These are phyloP conservation scores for Aspergillus arachidicola DNA, from an alignment of 2,329 filamentous ascomycete genomes.

Conservation along the genomic window DNA sequence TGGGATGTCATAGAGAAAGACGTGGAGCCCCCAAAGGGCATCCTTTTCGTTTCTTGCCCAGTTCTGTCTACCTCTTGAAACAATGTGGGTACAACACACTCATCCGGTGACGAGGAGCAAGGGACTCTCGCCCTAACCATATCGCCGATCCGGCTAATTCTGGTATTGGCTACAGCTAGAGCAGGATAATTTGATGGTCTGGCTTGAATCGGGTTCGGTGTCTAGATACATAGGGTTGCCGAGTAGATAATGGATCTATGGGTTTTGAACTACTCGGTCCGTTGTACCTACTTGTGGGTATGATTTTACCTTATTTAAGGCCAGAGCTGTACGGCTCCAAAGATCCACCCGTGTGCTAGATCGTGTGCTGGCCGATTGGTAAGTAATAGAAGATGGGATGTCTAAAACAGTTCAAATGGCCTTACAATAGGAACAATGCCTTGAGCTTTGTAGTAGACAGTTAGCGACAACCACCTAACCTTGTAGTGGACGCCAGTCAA, in stretches of 20 bases:
- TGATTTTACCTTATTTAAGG: background rate
- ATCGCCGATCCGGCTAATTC: background rate
- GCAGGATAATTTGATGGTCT: slow-evolving; percentile 14
- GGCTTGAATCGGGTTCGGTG: slow-evolving; percentile 19
- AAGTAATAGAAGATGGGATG: background rate
- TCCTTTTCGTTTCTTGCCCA: slow-evolving; percentile 23
- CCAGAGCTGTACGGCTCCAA: background rate
- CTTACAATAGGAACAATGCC: background rate
- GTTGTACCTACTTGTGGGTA: background rate
- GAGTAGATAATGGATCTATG: slow-evolving; percentile 28
- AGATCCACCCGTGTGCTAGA: background rate
- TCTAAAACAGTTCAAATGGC: background rate
- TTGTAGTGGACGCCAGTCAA: background rate
- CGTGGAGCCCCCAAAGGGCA: slow-evolving; percentile 15
- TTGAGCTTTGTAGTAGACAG: background rate
- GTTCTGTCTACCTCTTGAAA: background rate
- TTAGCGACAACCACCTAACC: background rate
- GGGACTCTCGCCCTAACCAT: background rate
- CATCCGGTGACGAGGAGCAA: slow-evolving; percentile 1
- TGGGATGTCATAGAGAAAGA: slow-evolving; percentile 36
- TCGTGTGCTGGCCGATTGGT: background rate
- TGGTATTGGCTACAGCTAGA: slow-evolving; percentile 16
- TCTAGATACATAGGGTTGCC: slow-evolving; percentile 18
- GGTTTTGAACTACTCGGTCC: background rate
- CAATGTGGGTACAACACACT: background rate